Base-by-base conservation (phyloP, 192 early-diverging fungal species). In the Entomortierella lignicola region DNA sequence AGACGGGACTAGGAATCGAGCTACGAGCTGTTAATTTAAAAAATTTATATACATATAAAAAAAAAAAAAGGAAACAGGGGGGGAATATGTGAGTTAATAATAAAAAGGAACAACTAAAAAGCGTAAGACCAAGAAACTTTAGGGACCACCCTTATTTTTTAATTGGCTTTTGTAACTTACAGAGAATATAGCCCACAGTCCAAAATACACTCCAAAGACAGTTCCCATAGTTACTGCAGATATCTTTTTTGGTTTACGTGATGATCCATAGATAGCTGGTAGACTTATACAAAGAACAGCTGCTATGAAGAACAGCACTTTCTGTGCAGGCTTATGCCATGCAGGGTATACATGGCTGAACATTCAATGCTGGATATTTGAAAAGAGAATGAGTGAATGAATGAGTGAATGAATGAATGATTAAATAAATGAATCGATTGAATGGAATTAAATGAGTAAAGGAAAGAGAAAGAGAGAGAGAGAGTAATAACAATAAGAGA, bases 251-350 rank as follows among this genome's bases (percentile, higher is more conserved):
- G 57, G 54, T 23, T 39, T 71, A 15, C 41, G 63, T 17, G 51
- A 55, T 2, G 63, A 42, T 2, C 69, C 69, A 63, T 71, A 71
- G 34, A 55, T 26, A 51, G 54, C 69, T 11, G 69, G 69, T n/a
- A 71, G 44, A 29, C 54, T 34, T 21, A 71, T 71, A 54, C 69
- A 63, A 4, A 71, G 55, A n/a, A 63, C 26, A 47, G 53, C 69
- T 30, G 37, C 69, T 2, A 71, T 32, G 52, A 71, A 23, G 43
- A 71, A 71, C 60, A 71, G 44, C 5, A 31, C 55, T 54, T 37
- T 47, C 18, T 71, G 69, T 27, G 54, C 69, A 42, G 61, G 44
- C 55, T 71, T 71, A 54, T 71, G 69, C 69, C 69, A 71, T 57
- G 60, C 54, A 23, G 69, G 69, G 60, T 71, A 71, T 25, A 63